Evolutionary conservation across 768 basidiomycete species (phyloP).

Genomic region (Lactarius deliciosus): DNA sequence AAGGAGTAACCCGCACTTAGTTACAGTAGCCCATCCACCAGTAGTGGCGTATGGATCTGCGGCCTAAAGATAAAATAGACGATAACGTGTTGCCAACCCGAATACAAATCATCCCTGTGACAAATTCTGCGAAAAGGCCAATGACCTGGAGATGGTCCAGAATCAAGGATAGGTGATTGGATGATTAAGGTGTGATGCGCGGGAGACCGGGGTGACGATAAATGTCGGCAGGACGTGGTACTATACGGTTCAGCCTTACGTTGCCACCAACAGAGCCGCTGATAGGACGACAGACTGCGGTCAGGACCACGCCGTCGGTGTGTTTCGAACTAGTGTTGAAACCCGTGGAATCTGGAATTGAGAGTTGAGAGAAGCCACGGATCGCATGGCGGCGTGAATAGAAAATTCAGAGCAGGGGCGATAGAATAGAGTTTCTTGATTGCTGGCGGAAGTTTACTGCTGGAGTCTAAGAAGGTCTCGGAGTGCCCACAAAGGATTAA

Average conservation of each 20-base stretch:
- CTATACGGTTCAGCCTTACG: neutral
- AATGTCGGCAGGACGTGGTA: neutral
- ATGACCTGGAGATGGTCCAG: neutral
- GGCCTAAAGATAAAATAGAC: neutral
- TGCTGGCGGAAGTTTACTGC: neutral
- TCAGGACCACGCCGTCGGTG: neutral
- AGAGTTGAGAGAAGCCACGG: neutral
- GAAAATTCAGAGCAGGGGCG: neutral
- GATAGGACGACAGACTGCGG: neutral
- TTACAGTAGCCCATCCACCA: neutral
- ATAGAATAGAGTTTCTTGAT: neutral
- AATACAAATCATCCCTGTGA: neutral
- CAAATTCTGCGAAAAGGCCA: neutral
- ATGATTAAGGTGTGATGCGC: neutral
- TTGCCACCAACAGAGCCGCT: neutral
- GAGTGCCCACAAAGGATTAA: neutral
- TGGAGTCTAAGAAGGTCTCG: neutral
- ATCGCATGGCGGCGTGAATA: neutral
- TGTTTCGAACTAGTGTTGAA: neutral
- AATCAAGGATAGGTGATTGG: neutral
- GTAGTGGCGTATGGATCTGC: neutral
- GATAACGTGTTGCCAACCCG: neutral
- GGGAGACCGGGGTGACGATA: neutral
- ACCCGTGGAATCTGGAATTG: neutral
- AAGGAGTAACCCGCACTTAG: neutral